phyloP scores from a whole-genome alignment of 2,329 filamentous ascomycete species.

The Phaeophleospora eucalypticola region DNA sequence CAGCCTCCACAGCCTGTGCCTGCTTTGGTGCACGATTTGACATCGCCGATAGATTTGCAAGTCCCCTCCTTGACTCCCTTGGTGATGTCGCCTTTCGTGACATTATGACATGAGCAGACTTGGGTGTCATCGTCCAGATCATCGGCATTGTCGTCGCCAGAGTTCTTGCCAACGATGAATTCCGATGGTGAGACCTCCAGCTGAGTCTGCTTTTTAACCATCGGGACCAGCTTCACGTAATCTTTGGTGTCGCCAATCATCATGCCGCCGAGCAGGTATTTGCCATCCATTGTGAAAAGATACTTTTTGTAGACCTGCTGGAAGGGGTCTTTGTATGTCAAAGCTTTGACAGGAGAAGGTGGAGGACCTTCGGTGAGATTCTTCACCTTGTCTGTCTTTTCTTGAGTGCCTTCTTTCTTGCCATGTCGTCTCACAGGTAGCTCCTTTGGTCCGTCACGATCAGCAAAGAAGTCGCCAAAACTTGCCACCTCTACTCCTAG shows the following conservation, averaged over 20 bases:
- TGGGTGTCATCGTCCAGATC: conserved; percentile 82
- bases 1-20: conserved; percentile 89
- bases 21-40: conserved; percentile 88
- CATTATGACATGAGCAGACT: conserved; percentile 90
- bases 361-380: conserved; percentile 53
- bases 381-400: conserved; percentile 46
- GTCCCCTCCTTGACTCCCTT: conserved; percentile 68
- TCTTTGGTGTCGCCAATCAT: conserved; percentile 93
- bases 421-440: conserved; percentile 58
- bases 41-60: conserved; percentile 74
- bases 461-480: conserved; percentile 91
- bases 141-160: conserved; percentile 70
- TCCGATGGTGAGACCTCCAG: conserved; percentile 75
- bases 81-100: conserved; percentile 77
- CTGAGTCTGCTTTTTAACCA: conserved; percentile 78
- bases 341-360: conserved; percentile 66
- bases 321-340: conserved; percentile 88
- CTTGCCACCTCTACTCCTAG: conserved; percentile 87
- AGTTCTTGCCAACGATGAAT: conserved; percentile 75
- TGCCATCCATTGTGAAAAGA: conserved; percentile 82
- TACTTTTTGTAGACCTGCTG: conserved; percentile 90
- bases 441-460: conserved; percentile 73
- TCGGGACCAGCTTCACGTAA: conserved; percentile 81
- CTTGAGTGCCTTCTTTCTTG: conserved; percentile 41
- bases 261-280: conserved; percentile 90